These are phyloP conservation scores for Lathyrus tuberosus DNA, from an alignment of 306 rosid species.

Conservation along the genomic window DNA sequence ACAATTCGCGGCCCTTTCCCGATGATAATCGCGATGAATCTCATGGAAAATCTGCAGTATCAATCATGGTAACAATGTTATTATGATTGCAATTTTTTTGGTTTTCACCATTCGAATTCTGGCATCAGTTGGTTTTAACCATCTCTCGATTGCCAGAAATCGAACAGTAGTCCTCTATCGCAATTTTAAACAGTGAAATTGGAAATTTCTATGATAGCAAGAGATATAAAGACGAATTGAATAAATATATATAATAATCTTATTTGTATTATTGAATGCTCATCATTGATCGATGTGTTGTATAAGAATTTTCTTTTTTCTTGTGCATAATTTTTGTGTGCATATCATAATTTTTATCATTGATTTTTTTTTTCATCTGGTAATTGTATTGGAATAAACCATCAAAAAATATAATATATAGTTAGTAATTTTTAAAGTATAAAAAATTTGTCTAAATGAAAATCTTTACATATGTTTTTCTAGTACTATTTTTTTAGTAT, in stretches of 20 bases:
- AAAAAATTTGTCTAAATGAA: no score
- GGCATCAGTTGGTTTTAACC: no score
- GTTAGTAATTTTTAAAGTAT: no score
- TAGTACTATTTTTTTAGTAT: no score
- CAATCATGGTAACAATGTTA: neutral
- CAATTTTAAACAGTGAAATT: neutral
- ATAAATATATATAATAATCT: neutral
- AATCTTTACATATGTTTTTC: no score
- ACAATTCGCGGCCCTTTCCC: accelerated
- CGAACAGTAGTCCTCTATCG: no score
- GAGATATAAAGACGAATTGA: neutral
- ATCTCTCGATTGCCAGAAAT: no score
- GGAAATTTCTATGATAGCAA: neutral
- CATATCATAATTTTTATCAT: no score
- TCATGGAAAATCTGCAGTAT: neutral
- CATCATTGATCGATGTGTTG: neutral
- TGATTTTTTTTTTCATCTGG: neutral
- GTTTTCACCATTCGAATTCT: no score
- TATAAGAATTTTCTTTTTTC: neutral
- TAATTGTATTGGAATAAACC: no score
- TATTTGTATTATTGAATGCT: neutral
- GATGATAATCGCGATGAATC: neutral
- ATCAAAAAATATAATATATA: no score
- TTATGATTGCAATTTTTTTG: neutral
- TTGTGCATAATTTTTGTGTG: neutral